A percentile compares a stretch with the other conserved stretches of the same genome.
Evolutionary conservation across 108 stramenopile genomes (phyloP).

Genomic region (Cyclostephanos tholiformis): DNA sequence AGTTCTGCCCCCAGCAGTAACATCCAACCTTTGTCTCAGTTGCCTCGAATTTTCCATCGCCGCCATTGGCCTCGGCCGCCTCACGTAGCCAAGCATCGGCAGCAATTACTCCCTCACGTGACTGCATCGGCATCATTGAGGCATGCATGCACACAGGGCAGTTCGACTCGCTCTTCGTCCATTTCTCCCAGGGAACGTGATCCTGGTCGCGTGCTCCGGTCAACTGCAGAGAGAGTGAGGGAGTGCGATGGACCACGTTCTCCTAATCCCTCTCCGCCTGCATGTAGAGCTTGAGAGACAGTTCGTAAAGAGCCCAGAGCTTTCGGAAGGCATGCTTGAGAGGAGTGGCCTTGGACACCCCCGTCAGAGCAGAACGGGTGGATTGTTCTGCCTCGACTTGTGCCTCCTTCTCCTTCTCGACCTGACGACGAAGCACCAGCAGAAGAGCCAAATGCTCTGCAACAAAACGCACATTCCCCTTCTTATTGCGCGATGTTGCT

Average conservation of each 20-base stretch:
- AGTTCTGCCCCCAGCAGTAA: not conserved
- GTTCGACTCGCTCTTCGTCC: not conserved
- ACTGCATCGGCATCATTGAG: not conserved
- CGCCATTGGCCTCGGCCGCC: conserved; percentile 3
- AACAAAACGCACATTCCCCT: not conserved
- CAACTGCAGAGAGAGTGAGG: not conserved
- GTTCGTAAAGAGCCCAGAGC: not conserved
- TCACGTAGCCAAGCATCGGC: not conserved
- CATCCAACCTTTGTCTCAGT: not conserved
- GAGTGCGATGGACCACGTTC: not conserved
- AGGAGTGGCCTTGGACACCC: not conserved
- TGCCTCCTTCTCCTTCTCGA: not conserved
- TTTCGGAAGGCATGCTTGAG: not conserved
- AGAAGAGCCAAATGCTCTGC: not conserved
- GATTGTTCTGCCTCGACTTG: not conserved
- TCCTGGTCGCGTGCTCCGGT: not conserved
- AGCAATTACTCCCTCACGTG: not conserved
- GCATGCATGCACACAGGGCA: not conserved
- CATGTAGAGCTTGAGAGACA: not conserved
- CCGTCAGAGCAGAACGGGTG: not conserved
- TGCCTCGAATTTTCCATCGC: conserved; percentile 3
- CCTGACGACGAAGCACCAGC: not conserved
- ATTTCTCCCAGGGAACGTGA: not conserved
- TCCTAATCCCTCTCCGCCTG: not conserved
- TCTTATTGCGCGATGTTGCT: not conserved